Percentiles rank a stretch among this genome's conserved stretches.
These are phyloP conservation scores for Hordeum vulgare DNA, from an alignment of 176 grass and related monocot species.

Conservation along the genomic window MorexV3_pseudomolecules_assembly NC_058524.1:23906980-23907479, in stretches of 20 bases:
- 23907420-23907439: background rate
- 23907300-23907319: conserved; percentile 11
- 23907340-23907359: conserved; percentile 10
- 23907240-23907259: background rate
- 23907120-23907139: conserved; percentile 53
- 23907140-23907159: conserved; percentile 61
- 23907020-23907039: conserved; percentile 41
- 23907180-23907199: conserved; percentile 27
- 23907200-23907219: conserved; percentile 50
- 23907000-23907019: no score
- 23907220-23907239: conserved; percentile 33
- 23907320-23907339: conserved; percentile 39
- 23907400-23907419: background rate
- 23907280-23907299: background rate
- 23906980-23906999: conserved; percentile 37
- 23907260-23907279: conserved; percentile 24
- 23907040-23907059: conserved; percentile 29
- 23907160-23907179: conserved; percentile 71
- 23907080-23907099: conserved; percentile 56
- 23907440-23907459: background rate
- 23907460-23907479: background rate
- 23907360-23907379: conserved; percentile 17
- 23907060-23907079: conserved; percentile 37
- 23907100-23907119: conserved; percentile 35
- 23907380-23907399: background rate